Percentiles rank a stretch among this genome's conserved stretches.
Evolutionary conservation across 257 asterid genomes (phyloP).

Genomic region (Handroanthus guayacan): DNA sequence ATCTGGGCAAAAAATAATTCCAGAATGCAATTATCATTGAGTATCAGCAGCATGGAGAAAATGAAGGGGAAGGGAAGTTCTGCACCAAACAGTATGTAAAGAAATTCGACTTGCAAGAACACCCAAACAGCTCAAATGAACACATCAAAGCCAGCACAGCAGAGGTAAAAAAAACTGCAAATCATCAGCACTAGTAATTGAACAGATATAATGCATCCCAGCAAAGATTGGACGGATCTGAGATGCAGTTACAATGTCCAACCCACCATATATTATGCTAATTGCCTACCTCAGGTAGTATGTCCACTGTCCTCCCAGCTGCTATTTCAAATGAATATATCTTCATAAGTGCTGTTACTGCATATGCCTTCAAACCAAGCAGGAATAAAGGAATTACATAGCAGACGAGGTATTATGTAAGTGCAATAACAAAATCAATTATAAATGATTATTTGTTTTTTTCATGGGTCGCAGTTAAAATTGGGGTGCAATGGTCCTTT

Average conservation of each 20-base stretch:
- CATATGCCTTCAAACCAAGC: slow-evolving; percentile 74
- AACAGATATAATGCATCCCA: slow-evolving; percentile 11
- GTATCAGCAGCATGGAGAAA: not conserved
- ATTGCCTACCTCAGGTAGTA: slow-evolving; percentile 84
- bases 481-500: slow-evolving; percentile 2
- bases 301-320: slow-evolving; percentile 86
- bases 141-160: not conserved
- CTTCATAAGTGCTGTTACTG: slow-evolving; percentile 89
- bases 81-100: not conserved
- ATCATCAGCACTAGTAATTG: slow-evolving; percentile 9
- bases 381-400: slow-evolving; percentile 32
- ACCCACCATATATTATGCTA: slow-evolving; percentile 15
- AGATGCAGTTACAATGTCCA: slow-evolving; percentile 19
- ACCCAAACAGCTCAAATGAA: not conserved
- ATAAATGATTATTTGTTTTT: slow-evolving; percentile 15
- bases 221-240: slow-evolving; percentile 16
- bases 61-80: not conserved
- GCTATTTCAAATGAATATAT: slow-evolving; percentile 93
- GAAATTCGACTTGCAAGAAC: not conserved
- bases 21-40: not conserved
- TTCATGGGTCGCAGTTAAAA: slow-evolving; percentile 19
- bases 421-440: not conserved
- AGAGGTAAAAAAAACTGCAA: slow-evolving; percentile 1
- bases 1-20: not conserved
- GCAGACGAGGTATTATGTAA: slow-evolving; percentile 24